phyloP scores from a whole-genome alignment of 306 rosid genomes.

The Quercus bicolor region DNA sequence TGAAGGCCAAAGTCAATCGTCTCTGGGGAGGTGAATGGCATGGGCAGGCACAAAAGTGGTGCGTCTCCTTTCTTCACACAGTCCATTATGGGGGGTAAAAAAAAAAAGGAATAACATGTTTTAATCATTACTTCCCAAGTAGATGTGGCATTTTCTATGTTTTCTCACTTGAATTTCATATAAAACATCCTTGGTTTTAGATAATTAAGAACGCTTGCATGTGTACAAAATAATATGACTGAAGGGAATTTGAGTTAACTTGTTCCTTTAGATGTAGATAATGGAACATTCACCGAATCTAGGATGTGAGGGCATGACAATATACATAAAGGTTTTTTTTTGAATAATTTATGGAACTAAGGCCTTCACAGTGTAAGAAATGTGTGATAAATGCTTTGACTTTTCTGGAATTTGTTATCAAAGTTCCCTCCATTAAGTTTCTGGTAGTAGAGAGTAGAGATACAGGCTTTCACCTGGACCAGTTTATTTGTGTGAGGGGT shows the following conservation, averaged over 20 bases:
- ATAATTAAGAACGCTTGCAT: no score
- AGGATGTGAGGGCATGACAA: not conserved
- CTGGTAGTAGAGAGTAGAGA: not conserved
- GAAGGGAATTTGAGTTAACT: not conserved
- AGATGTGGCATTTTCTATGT: no score
- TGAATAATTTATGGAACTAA: not conserved
- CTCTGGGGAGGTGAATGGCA: slow-evolving; percentile 99
- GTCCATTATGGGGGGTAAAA: not conserved
- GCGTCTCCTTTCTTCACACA: slow-evolving; percentile 15
- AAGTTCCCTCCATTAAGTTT: not conserved
- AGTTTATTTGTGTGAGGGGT: not conserved
- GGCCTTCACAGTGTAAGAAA: not conserved
- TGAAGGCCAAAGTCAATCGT: slow-evolving; percentile 90
- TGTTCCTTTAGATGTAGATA: not conserved
- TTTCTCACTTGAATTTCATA: no score
- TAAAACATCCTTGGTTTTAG: no score
- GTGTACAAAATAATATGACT: not conserved
- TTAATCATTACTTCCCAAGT: no score
- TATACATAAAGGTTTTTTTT: not conserved
- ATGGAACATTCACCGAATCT: not conserved
- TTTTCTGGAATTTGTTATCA: not conserved
- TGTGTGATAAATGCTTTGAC: not conserved
- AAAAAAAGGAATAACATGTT: not conserved
- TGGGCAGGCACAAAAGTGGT: slow-evolving; percentile 98
- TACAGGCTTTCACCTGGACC: not conserved